Base-by-base conservation (phyloP, 2,329 filamentous ascomycete genomes). In the Pestalotiopsis sp. region DNA sequence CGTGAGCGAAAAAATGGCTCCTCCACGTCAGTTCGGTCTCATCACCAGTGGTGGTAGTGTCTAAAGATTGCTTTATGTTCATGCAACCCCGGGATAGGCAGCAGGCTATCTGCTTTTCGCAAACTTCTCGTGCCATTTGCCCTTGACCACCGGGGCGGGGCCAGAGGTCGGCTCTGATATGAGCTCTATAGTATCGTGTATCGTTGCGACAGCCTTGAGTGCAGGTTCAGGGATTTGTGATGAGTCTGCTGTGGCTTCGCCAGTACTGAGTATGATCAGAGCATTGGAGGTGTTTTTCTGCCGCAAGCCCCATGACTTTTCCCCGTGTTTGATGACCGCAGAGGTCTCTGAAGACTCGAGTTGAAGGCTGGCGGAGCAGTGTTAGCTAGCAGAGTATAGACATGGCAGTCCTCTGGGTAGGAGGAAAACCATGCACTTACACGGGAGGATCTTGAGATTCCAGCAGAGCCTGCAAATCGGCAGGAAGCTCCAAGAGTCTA, bases 261-360 rank as follows among this genome's bases (percentile, higher is more conserved):
- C 74, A 9, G 76, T 79, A 31, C 80, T 76, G 39, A 91, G 80
- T 3, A 91, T 77, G 73, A 91, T 86, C 61, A 91, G 82, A n/a
- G 87, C 86, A 75, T 91, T 91, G 61, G 89, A 91, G 0, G 89
- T 91, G 76, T 91, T 91, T 76, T 91, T 91, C 74, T 91, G 89
- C 38, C 87, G 87, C 61, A 91, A 82, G 5, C 84, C 83, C 79
- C 90, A 91, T 17, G 84, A 86, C 72, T 84, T 85, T 66, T 81
- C 78, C 3, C 83, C 84, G 1, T 84, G 84, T 72, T 81, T 85
- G 67, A 91, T 83, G 57, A 90, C 76, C 31, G 88, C 88, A 13
- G 83, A 82, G n/a, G 83, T 79, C 25, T 84, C 80, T 23, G 86
- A 86, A 13, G 84, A 83, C 71, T 85, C 82, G 61, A 88, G 79